Evolutionary conservation across 441 rosid genomes (phyloP).

Genomic region (Mallotus repandus): DNA sequence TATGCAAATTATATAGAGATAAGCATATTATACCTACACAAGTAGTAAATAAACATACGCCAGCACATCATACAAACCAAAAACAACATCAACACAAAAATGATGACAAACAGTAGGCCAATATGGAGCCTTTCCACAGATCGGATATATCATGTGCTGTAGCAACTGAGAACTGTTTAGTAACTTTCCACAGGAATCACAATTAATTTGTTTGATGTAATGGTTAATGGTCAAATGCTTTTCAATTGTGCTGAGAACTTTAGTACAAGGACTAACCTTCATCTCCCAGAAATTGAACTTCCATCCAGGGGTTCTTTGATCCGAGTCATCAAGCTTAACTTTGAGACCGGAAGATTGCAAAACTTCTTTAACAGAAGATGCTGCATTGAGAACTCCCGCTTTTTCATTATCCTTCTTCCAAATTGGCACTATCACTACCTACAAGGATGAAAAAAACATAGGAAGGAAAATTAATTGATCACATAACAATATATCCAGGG

Average conservation of each 20-base stretch:
- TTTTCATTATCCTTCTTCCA: slow-evolving; percentile 84
- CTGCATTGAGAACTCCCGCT: slow-evolving; percentile 66
- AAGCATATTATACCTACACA: too few relatives aligned
- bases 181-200: too few relatives aligned
- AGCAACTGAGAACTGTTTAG: too few relatives aligned
- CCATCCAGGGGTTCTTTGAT: slow-evolving; percentile 88
- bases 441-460: slow-evolving; percentile 21
- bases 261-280: slow-evolving; percentile 52
- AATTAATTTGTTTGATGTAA: too few relatives aligned
- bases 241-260: neutral
- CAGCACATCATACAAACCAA: too few relatives aligned
- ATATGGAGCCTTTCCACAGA: too few relatives aligned
- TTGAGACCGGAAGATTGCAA: slow-evolving; percentile 59
- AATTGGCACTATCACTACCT: slow-evolving; percentile 86
- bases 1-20: neutral
- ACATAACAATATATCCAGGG: neutral
- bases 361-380: slow-evolving; percentile 59
- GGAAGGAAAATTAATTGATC: neutral
- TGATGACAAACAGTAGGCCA: too few relatives aligned
- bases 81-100: too few relatives aligned
- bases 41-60: too few relatives aligned
- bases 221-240: too few relatives aligned
- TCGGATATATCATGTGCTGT: too few relatives aligned
- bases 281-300: slow-evolving; percentile 97
- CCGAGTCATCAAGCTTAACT: slow-evolving; percentile 85